These are phyloP conservation scores for Aquanectria penicillioides DNA, from an alignment of 2,329 filamentous ascomycete species.

Conservation along the genomic window DNA sequence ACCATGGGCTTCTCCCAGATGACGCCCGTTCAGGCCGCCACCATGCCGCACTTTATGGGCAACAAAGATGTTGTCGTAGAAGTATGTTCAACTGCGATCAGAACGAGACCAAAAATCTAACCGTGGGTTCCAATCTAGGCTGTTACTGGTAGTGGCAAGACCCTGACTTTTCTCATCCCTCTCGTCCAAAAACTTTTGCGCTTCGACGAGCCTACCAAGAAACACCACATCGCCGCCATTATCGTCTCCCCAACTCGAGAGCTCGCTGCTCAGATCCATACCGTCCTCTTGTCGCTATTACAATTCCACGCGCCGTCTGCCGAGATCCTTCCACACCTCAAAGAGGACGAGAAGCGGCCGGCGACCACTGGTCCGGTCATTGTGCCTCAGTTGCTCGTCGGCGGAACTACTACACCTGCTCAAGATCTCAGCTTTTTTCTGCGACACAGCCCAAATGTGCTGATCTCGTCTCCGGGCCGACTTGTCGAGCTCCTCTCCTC, in stretches of 20 bases:
- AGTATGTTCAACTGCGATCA: conserved; percentile 49
- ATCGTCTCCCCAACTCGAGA: conserved; percentile 92
- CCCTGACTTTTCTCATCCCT: conserved; percentile 85
- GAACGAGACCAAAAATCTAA: conserved; percentile 2
- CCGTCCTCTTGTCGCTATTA: conserved; percentile 79
- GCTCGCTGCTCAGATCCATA: conserved; percentile 88
- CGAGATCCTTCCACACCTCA: conserved; percentile 65
- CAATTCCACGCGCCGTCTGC: conserved; percentile 86
- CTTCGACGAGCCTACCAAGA: conserved; percentile 83
- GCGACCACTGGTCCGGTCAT: conserved; percentile 62
- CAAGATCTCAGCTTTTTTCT: conserved; percentile 90
- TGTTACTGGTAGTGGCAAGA: conserved; percentile 92
- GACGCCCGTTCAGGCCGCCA: conserved; percentile 94
- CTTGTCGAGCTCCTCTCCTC: conserved; percentile 88
- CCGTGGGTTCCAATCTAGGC: conserved; percentile 58
- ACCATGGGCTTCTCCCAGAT: conserved; percentile 88
- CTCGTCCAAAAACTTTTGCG: conserved; percentile 84
- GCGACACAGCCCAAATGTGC: conserved; percentile 83
- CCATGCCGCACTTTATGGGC: conserved; percentile 86
- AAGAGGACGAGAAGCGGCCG: conserved; percentile 66
- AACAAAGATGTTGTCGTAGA: conserved; percentile 95
- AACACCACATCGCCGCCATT: conserved; percentile 89
- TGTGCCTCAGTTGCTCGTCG: conserved; percentile 88
- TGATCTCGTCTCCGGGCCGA: conserved; percentile 91
- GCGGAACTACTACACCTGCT: conserved; percentile 79